Base-by-base conservation (phyloP, 2,329 filamentous ascomycete genomes). In the Penicillium sp. region DNA sequence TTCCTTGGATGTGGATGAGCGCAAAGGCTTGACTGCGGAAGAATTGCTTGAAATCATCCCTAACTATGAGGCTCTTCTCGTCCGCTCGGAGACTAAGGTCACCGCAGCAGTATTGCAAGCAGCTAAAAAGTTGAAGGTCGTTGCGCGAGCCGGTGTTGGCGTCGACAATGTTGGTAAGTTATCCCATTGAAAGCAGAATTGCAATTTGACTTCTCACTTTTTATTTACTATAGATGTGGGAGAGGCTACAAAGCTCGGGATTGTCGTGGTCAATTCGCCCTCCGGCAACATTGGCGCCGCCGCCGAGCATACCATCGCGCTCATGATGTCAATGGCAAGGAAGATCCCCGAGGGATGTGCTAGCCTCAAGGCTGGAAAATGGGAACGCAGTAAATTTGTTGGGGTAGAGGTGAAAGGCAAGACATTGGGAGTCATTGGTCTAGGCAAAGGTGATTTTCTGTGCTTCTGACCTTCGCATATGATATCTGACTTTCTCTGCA, bases 51-150 rank as follows among this genome's bases (percentile, higher is more conserved):
- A 77, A n/a, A 81, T 88, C 57, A 92, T 93, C 56, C 83, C 86
- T 0, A 78, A 82, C 23, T 93, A 93, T 72, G 85, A 92, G 48
- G 91, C 88, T 21, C 81, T 93, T 51, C 90, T 93, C 59, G 87
- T 93, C 42, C 87, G 90, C 3, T 93, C 90, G 37, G 90, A 92
- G 75, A 93, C 90, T 1, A 89, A 92, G 69, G 90, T 93, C 58
- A 93, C 88, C 0, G 82, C 88, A 0, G 77, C 82, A 3, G 80
- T 93, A 1, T 80, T 93, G 13, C 75, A 79, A 13, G 87, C 87
- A 1, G 90, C 85, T 10, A 84, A 80, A 64, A 88, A 85, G 58
- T 81, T 93, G 51, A 88, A 89, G 63, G 90, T 93, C 9, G 89
- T 95, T 23, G 91, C 90, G 2, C 82, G 91, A 59, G 91, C 91